A percentile compares a stretch with the other conserved stretches of the same genome.
These are phyloP conservation scores for Mimosa pudica DNA, from an alignment of 306 rosid genomes.

Conservation along the genomic window DNA sequence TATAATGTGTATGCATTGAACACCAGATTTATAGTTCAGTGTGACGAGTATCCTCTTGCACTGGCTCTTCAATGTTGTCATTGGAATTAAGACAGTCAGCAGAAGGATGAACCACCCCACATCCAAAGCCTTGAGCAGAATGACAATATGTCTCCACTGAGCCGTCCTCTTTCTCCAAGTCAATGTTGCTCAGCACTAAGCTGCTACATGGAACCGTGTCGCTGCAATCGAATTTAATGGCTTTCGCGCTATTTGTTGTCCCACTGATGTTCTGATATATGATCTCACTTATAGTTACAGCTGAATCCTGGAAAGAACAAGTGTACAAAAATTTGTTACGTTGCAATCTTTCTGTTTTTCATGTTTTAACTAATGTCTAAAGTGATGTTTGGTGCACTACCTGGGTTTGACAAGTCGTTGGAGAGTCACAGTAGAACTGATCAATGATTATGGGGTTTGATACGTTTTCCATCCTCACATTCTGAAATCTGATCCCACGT, in stretches of 20 bases:
- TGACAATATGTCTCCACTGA: constrained; percentile 87
- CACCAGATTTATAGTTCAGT: constrained; percentile 61
- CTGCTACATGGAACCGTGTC: constrained; percentile 82
- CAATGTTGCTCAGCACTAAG: constrained; percentile 73
- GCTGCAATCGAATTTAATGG: constrained; percentile 90
- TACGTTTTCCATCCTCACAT: constrained; percentile 80
- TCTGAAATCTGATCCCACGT: constrained; percentile 76
- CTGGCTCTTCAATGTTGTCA: constrained; percentile 51
- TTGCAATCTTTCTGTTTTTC: background rate
- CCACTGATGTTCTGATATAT: constrained; percentile 79
- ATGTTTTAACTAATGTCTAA: no score
- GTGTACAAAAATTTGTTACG: background rate
- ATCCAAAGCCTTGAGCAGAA: constrained; percentile 86
- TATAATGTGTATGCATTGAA: constrained; percentile 28
- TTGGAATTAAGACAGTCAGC: constrained; percentile 86
- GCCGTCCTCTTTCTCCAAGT: constrained; percentile 83
- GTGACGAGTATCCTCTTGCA: constrained; percentile 47
- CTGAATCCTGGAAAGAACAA: constrained; percentile 61
- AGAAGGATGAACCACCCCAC: constrained; percentile 82
- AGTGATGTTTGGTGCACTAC: constrained; percentile 34
- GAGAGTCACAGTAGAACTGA: constrained; percentile 98
- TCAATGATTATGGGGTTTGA: constrained; percentile 89
- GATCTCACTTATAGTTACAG: constrained; percentile 74
- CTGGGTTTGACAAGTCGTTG: constrained; percentile 71
- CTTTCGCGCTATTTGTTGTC: constrained; percentile 77